Evolutionary conservation across 2,329 filamentous ascomycete species (phyloP), one percentile per base, ranked within the genome.

Genomic region (Neofusicoccum cordaticola): DNA sequence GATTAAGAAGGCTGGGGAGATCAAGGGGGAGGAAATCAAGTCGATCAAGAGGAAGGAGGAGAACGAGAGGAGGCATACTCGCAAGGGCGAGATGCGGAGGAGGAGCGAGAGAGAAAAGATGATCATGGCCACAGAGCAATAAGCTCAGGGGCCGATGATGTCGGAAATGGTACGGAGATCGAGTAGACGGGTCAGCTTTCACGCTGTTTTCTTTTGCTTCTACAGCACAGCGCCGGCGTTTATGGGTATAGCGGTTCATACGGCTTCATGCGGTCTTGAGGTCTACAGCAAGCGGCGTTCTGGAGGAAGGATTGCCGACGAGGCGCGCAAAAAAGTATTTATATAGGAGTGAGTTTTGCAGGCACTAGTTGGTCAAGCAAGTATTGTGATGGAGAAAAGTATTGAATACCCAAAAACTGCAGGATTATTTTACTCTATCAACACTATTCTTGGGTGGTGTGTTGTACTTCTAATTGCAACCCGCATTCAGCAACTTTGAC

Each of bases 1-100:
- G 65, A 88, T 98, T 69, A 97, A 97, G 88, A 98, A 97, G 86
- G 94, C 94, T 3, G 88, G 85, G 56, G 91, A 97, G 82, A 98
- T 98, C 80, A 99, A 99, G 87, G 81, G 82, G 65, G 92, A 96
- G 74, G 95, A 98, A 78, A 78, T 97, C 71, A 88, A 88, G 78
- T 86, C 91, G 39, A 90, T 97, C 77, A 97, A 96, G 87, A 85
- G 92, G 71, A 88, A 88, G 71, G 91, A 97, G 73, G 95, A 99
- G 83, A 99, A 99, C 75, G 91, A 96, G 79, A 86, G 95, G 69
- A 92, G 91, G 77, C 94, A 99, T 78, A 90, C 88, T 65, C 92
- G 90, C 82, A 94, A 95, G 82, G 89, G 92, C 71, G 87, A 90
- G 70, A 83, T 89, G 76, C 86, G 86, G 77, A 83, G 91, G 71